Base-by-base conservation (phyloP, 2,329 filamentous ascomycete genomes). In the Colletotrichum sp. region DNA sequence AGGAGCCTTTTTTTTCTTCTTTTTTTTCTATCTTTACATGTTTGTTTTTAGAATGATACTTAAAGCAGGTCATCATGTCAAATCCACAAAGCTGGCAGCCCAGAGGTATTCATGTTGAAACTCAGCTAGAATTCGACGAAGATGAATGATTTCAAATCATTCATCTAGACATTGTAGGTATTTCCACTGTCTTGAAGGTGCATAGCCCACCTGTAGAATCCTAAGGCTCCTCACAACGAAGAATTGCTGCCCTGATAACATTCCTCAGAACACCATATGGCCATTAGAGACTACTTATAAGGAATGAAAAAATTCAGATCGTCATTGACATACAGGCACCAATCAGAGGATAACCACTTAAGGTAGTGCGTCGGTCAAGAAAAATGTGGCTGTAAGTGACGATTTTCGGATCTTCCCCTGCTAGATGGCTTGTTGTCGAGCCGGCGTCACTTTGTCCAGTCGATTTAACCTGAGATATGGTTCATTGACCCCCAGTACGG, bases 401-500 rank as follows among this genome's bases (percentile, higher is more conserved):
- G 24, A 4, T 4, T 24, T 3, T 24, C 24, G 24, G 3, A 24
- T 24, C 4, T 24, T 24, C 24, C 24, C 4, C 24, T 4, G 24
- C 4, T 24, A 59, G 55, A 7, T 1, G 10, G 14, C 12, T 30
- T n/a, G 0, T 60, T 0, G 8, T 4, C 6, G 7, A 1, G 18
- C 43, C 9, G 3, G 18, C 7, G 6, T 12, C 10, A 21, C 18
- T 7, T 48, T 12, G 18, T 48, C 18, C 0, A 1, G 9, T 48
- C 3, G 3, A 48, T 48, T 21, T 0, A 21, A 7, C 18, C 43
- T 12, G 3, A 21, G 3, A 21, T 13, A 21, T 48, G 9, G 18
- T 0, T 48, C 7, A 7, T 13, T 21, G 0, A 48, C 2, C 0
- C 0, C 2, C 10, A n/a, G 18, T 48, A n/a, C 4, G 39, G 18